phyloP scores from a whole-genome alignment of 2,329 filamentous ascomycete genomes.

The Cordyceps pruinosa region DNA sequence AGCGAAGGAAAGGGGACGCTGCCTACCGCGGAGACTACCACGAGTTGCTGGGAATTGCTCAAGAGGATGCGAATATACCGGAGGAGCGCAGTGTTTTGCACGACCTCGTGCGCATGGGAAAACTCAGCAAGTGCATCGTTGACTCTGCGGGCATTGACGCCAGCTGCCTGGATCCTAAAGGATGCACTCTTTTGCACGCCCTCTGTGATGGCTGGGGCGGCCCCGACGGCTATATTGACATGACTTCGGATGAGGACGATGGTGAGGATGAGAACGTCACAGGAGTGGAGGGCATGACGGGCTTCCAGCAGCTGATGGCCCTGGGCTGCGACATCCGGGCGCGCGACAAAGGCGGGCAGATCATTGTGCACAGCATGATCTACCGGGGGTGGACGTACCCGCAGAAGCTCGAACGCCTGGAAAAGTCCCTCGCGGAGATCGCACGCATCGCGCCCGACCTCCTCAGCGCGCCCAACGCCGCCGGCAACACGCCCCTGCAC shows the following conservation, averaged over 20 bases:
- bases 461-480: not conserved
- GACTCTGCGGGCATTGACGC: not conserved
- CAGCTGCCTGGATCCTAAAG: not conserved
- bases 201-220: not conserved
- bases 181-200: slow-evolving; percentile 3
- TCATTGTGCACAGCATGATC: not conserved
- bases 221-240: not conserved
- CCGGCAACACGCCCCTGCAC: slow-evolving; percentile 2
- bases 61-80: not conserved
- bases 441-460: not conserved
- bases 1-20: not conserved
- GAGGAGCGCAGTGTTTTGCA: slow-evolving; percentile 2
- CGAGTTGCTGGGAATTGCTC: not conserved
- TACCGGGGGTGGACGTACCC: not conserved
- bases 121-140: not conserved
- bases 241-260: not conserved
- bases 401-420: not conserved
- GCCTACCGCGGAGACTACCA: not conserved
- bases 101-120: not conserved
- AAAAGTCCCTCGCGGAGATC: not conserved
- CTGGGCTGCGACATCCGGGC: not conserved
- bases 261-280: not conserved
- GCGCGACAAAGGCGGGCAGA: slow-evolving; percentile 1
- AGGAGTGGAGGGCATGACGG: not conserved
- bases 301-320: not conserved